phyloP scores from a whole-genome alignment of 768 basidiomycete genomes.

The Rhodotorula paludigena region DNA sequence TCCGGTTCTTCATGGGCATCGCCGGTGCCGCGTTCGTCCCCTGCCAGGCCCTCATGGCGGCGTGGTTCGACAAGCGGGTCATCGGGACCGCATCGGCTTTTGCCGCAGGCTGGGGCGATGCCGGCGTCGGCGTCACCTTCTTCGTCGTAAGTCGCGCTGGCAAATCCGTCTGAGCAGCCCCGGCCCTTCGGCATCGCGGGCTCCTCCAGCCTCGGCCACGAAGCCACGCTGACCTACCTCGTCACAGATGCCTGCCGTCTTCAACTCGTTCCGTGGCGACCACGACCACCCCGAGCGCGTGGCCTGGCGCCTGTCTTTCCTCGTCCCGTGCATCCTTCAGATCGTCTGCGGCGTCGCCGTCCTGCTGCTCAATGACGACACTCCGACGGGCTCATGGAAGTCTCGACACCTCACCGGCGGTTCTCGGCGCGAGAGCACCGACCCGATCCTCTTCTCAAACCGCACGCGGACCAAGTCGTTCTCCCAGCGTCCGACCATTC shows the following conservation, averaged over 20 bases:
- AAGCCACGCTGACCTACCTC: neutral
- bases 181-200: too few relatives aligned
- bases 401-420: conserved; percentile 8
- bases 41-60: conserved; percentile 60
- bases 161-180: too few relatives aligned
- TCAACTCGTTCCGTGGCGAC: conserved; percentile 47
- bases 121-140: conserved; percentile 52
- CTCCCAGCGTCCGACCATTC: too few relatives aligned
- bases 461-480: too few relatives aligned
- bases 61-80: conserved; percentile 57
- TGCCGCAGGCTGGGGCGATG: conserved; percentile 58
- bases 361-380: conserved; percentile 30
- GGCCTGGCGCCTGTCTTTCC: conserved; percentile 58
- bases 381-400: conserved; percentile 26
- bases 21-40: conserved; percentile 61
- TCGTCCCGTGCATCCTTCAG: conserved; percentile 55
- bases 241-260: conserved; percentile 55
- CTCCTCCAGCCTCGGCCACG: too few relatives aligned
- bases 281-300: conserved; percentile 43
- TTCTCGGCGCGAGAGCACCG: neutral
- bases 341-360: conserved; percentile 46
- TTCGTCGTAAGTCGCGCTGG: conserved; percentile 49
- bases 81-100: conserved; percentile 56
- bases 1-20: conserved; percentile 60
- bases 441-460: conserved; percentile 7